Base-by-base conservation (phyloP, 495 filamentous ascomycete genomes). In the Lophiotrema nucula region DNA sequence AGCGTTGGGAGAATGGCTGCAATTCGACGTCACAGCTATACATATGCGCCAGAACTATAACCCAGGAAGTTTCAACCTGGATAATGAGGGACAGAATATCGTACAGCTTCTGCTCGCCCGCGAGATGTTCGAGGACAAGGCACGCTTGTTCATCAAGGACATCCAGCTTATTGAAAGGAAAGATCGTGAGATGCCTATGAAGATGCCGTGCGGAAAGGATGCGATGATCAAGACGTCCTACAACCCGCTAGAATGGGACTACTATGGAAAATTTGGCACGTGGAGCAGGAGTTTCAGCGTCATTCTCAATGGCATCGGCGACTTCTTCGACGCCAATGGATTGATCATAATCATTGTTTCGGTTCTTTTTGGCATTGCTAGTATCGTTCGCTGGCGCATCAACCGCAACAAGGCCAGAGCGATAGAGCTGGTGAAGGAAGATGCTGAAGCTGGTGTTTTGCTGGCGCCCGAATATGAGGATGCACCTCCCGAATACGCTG, bases 191-290 rank as follows among this genome's bases (percentile, higher is more conserved):
- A n/a, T 44, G 31, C 44, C 47, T 3, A n/a, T 54, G 19, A 63
- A 23, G 16, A 56, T 56, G 51, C 28, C 41, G 0, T 64, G 60
- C 23, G 60, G 60, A 15, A 64, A 37, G 31, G 19, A 47, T 2
- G 54, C 53, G 12, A 49, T 53, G 31, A 18, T 56, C 23, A 35
- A 16, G 10, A 53, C 41, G 10, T 26, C 26, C 8, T 64, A 37
- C 33, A 64, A 53, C 19, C 48, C 54, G 13, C 48, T 53, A 23
- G 60, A 58, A 33, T 64, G 60, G 60, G 60, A 64, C 33, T 48
- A 49, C 42, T 64, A 53, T 48, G 54, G 60, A 22, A 27, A 58
- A 15, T 47, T 53, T 23, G 60, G 60, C 12, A 54, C 60, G 5
- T 23, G 21, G 39, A 28, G 21, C 3, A 25, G 53, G 21, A 42